Percentiles rank a stretch among this genome's conserved stretches.
Conservation (phyloP, 495 filamentous ascomycete genomes). For the Lepidopterella palustris region DNA sequence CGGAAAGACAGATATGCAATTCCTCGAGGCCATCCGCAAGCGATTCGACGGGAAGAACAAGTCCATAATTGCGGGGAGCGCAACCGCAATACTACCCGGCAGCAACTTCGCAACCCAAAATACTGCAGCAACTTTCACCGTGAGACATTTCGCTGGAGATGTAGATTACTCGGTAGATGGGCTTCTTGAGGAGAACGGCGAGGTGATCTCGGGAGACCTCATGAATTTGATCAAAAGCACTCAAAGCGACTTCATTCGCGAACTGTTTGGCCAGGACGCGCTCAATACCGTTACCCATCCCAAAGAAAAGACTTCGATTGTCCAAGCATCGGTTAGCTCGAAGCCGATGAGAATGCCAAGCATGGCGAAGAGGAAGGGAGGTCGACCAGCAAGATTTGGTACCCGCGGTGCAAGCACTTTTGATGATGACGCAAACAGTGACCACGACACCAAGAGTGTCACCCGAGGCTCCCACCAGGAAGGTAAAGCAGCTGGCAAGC, state of each 20-base stretch:
- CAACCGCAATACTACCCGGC: slow-evolving; percentile 62
- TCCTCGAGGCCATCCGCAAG: slow-evolving; percentile 82
- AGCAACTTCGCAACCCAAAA: slow-evolving; percentile 79
- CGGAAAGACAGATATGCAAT: slow-evolving; percentile 78
- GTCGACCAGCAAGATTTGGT: slow-evolving; percentile 43
- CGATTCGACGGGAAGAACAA: slow-evolving; percentile 92
- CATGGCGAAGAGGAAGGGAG: slow-evolving; percentile 70
- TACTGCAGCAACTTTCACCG: slow-evolving; percentile 69
- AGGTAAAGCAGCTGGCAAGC: slow-evolving; percentile 23
- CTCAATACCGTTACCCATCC: slow-evolving; percentile 86
- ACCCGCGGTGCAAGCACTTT: slow-evolving; percentile 24
- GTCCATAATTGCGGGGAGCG: slow-evolving; percentile 67
- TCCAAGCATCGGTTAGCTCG: slow-evolving; percentile 94
- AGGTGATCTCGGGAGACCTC: slow-evolving; percentile 89
- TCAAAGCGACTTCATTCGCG: slow-evolving; percentile 77
- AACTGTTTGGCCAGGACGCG: slow-evolving; percentile 89
- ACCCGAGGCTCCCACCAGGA: slow-evolving; percentile 10
- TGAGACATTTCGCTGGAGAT: slow-evolving; percentile 93
- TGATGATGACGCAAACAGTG: slow-evolving; percentile 48
- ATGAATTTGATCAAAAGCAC: slow-evolving; percentile 90
- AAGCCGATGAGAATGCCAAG: slow-evolving; percentile 88
- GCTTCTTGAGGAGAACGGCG: slow-evolving; percentile 88
- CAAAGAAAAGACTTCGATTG: slow-evolving; percentile 79
- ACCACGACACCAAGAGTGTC: slow-evolving; percentile 44
- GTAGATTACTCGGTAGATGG: slow-evolving; percentile 88